phyloP scores from a whole-genome alignment of 495 filamentous ascomycete species.

The Penicillium waksmanii region DNA sequence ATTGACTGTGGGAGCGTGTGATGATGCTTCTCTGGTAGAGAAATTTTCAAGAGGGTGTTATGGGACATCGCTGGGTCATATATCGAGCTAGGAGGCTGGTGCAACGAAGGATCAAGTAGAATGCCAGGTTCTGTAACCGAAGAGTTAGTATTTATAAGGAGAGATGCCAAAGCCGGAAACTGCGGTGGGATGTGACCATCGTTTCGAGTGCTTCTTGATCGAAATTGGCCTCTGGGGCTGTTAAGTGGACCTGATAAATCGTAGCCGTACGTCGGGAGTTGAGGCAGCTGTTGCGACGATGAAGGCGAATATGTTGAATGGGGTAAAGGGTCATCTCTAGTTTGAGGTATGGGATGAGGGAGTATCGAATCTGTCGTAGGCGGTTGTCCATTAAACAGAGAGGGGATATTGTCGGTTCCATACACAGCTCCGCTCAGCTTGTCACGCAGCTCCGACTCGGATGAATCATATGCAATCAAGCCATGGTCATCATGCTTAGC shows the following conservation, averaged over 20 bases:
- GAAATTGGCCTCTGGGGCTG: conserved; percentile 41
- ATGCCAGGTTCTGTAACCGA: not conserved
- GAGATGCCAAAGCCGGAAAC: not conserved
- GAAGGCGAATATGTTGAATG: conserved; percentile 32
- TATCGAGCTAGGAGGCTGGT: not conserved
- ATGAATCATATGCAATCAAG: conserved; percentile 38
- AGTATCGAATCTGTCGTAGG: conserved; percentile 35
- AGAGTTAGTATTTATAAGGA: not conserved
- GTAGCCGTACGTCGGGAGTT: conserved; percentile 39
- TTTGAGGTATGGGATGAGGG: conserved; percentile 31
- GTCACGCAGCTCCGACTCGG: conserved; percentile 35
- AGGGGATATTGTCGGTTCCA: conserved; percentile 33
- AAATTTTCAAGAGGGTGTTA: conserved; percentile 24
- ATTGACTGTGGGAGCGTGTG: conserved; percentile 34
- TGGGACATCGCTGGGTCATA: conserved; percentile 1
- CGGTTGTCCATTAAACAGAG: conserved; percentile 33
- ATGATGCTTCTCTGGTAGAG: conserved; percentile 62
- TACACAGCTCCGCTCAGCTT: conserved; percentile 36
- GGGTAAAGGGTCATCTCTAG: conserved; percentile 32
- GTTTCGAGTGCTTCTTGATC: conserved; percentile 32
- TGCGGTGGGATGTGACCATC: not conserved
- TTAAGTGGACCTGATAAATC: conserved; percentile 33
- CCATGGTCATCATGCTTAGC: conserved; percentile 25
- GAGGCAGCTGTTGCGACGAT: conserved; percentile 33
- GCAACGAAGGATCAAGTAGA: conserved; percentile 1